A percentile compares a stretch with the other conserved stretches of the same genome.
These are phyloP conservation scores for Coemansia sp. DNA, from an alignment of 192 early-diverging fungal species.

Conservation along the genomic window DNA sequence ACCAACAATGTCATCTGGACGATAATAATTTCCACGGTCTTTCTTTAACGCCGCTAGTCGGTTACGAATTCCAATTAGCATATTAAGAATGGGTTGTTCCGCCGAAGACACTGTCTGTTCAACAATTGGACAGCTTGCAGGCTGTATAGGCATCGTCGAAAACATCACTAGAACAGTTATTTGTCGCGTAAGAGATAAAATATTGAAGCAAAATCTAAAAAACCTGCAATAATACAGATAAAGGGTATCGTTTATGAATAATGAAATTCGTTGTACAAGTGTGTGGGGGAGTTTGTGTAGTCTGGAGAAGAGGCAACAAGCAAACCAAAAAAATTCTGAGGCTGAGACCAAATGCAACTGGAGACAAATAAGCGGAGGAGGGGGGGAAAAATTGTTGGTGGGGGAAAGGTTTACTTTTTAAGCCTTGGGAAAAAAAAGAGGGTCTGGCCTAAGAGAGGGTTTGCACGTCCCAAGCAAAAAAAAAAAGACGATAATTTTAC, in stretches of 20 bases:
- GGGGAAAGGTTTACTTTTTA: not conserved
- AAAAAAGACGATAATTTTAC: not conserved
- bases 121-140: constrained; percentile 6
- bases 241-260: not conserved
- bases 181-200: not conserved
- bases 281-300: not conserved
- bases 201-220: not conserved
- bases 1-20: constrained; percentile 61
- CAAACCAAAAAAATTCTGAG: not conserved
- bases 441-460: not conserved
- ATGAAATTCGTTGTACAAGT: not conserved
- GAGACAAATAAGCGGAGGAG: not conserved
- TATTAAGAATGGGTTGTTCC: constrained; percentile 67
- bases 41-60: constrained; percentile 71
- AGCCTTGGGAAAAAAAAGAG: not conserved
- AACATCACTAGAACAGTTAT: constrained; percentile 23
- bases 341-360: not conserved
- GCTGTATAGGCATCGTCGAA: constrained; percentile 25
- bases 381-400: too few relatives aligned
- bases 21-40: constrained; percentile 68
- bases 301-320: not conserved
- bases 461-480: not conserved
- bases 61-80: constrained; percentile 66
- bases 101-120: constrained; percentile 32
- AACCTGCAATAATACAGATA: too few relatives aligned